Percentiles rank a stretch among this genome's conserved stretches.
Evolutionary conservation across 2,329 filamentous ascomycete species (phyloP).

Genomic region (Knoxdaviesia proteae): DNA sequence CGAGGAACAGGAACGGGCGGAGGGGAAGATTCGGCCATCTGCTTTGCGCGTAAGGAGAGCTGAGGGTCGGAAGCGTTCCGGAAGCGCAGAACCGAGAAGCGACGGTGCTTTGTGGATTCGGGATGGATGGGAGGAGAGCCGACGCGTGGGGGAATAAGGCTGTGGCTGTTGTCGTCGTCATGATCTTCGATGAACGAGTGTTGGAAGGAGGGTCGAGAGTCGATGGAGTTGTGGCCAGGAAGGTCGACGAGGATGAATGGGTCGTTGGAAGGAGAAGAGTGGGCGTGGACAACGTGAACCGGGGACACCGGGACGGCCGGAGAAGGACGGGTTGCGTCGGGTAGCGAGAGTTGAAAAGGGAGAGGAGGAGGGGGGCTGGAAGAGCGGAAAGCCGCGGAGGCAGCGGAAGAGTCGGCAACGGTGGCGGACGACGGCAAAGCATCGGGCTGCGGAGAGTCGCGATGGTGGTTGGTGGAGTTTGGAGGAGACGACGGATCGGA

Average conservation of each 20-base stretch:
- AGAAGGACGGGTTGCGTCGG: too few relatives aligned
- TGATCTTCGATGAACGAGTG: too few relatives aligned
- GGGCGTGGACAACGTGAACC: background rate
- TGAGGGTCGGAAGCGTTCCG: conserved; percentile 89
- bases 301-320: too few relatives aligned
- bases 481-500: conserved; percentile 9
- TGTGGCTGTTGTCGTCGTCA: background rate
- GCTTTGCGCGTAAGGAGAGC: conserved; percentile 53
- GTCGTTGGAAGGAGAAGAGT: background rate
- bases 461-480: conserved; percentile 2
- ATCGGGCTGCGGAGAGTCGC: conserved; percentile 10
- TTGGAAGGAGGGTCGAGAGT: background rate
- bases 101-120: conserved; percentile 26
- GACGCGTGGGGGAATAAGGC: background rate
- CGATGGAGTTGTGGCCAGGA: background rate
- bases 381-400: background rate
- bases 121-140: background rate
- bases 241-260: too few relatives aligned
- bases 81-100: conserved; percentile 57
- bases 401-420: background rate
- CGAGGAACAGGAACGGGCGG: conserved; percentile 34
- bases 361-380: background rate
- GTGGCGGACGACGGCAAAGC: background rate
- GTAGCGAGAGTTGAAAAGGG: background rate
- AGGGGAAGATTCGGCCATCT: conserved; percentile 33